Conservation (phyloP, 371 early-diverging fungal species). For the Gilbertella persicaria region DNA sequence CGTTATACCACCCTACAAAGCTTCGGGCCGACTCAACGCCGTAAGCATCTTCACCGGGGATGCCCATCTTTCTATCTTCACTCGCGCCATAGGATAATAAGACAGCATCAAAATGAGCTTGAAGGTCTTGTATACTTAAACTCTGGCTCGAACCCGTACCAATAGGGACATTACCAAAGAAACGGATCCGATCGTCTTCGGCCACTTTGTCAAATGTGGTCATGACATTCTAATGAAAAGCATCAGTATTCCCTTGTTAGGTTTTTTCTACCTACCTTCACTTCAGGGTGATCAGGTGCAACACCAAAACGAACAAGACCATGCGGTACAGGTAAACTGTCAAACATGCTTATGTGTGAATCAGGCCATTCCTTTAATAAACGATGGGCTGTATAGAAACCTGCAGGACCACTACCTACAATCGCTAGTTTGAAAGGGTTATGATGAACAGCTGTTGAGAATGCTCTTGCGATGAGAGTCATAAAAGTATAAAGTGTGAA, state of each 20-base stretch:
- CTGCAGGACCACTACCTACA: conserved; percentile 90
- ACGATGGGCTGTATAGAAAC: conserved; percentile 91
- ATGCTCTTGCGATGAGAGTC: conserved; percentile 19
- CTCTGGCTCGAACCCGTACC: conserved; percentile 36
- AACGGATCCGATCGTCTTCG: conserved; percentile 69
- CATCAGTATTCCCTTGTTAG: too few species aligned
- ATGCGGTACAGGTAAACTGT: conserved; percentile 84
- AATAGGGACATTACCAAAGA: conserved; percentile 78
- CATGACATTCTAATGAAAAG: conserved; percentile 82
- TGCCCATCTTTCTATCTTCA: conserved; percentile 70
- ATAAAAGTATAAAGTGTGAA: neutral
- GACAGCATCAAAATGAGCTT: conserved; percentile 73
- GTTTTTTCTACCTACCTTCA: conserved; percentile 82
- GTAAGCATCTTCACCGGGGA: conserved; percentile 63
- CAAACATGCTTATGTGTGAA: conserved; percentile 83
- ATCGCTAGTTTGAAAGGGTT: conserved; percentile 65
- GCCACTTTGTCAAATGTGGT: conserved; percentile 84
- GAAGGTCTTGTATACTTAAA: conserved; percentile 61
- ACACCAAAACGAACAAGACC: conserved; percentile 96
- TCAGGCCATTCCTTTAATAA: conserved; percentile 64
- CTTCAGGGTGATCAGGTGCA: conserved; percentile 98
- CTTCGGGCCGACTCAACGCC: conserved; percentile 80
- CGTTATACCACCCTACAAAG: conserved; percentile 97
- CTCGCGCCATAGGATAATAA: conserved; percentile 90
- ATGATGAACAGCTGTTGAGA: conserved; percentile 15